Percentiles rank a stretch among this genome's conserved stretches.
These are phyloP conservation scores for Colletotrichum melonis DNA, from an alignment of 2,329 filamentous ascomycete species.

Conservation along the genomic window DNA sequence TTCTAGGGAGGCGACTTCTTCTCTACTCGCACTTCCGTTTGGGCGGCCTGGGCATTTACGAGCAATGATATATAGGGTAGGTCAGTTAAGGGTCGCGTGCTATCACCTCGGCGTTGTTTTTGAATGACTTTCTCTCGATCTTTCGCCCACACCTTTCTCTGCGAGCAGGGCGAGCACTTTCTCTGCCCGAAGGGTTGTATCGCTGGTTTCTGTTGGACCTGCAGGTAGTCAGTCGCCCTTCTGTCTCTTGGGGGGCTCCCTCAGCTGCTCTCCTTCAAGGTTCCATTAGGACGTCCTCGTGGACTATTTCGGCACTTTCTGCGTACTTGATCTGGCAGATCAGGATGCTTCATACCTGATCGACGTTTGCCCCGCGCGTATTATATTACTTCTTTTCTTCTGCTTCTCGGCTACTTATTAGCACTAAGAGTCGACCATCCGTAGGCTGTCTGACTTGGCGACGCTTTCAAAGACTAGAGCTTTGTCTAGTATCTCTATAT, in stretches of 20 bases:
- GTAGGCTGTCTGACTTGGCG: background rate
- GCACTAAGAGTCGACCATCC: background rate
- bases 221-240: background rate
- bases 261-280: background rate
- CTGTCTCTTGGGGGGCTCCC: background rate
- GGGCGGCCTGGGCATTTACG: background rate
- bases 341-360: background rate
- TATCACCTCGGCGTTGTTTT: background rate
- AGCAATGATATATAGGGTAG: background rate
- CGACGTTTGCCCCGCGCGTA: background rate
- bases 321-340: background rate
- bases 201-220: background rate
- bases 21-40: background rate
- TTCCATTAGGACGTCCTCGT: background rate
- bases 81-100: constrained; percentile 8
- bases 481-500: background rate
- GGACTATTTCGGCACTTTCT: background rate
- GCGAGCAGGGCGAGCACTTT: background rate
- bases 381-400: background rate
- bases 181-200: background rate
- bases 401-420: background rate
- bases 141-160: background rate
- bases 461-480: background rate
- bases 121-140: background rate
- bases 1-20: background rate